Evolutionary conservation across 2,329 filamentous ascomycete genomes (phyloP), one percentile per base, ranked within the genome.

Genomic region (Colletotrichum sp.): DNA sequence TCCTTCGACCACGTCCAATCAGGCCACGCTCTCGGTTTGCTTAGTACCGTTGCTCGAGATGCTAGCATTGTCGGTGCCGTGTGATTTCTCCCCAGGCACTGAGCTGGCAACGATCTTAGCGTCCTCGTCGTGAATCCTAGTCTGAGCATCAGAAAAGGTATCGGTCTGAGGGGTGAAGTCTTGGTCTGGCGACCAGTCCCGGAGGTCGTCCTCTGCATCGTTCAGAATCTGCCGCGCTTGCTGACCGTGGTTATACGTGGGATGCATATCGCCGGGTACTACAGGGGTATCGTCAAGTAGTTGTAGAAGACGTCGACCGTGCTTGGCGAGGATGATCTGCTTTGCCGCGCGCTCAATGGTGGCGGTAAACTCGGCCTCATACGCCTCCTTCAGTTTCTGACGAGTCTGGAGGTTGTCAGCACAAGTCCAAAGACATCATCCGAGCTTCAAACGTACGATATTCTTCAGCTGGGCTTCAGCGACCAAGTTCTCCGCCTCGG

Each of bases 261-360:
- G 87, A 65, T 93, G 92, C 18, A 88, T 83, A 81, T 98, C 95
- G 62, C 97, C 97, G 2, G 96, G 96, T 1, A 98, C 93, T 34
- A 98, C 91, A 0, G 97, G 95, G 0, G 93, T 93, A 82, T 98
- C 96, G 79, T 99, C 97, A 13, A 99, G 90, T 51, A 98, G 90
- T 78, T 93, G 92, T 70, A 99, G 84, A 43, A 99, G 90, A 57
- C 95, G 92, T 69, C 95, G 93, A 24, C 95, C 96, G 82, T 98
- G 96, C 79, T 94, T 94, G 71, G 97, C 96, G 18, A 99, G 90
- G 74, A 99, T 94, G 79, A 96, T 94, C 83, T 99, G 97, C 87
- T 98, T 98, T 87, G 98, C 97, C 29, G 95, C 95, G 36, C 96
- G 94, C 87, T 99, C 97, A 78, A 99, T 98, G 24, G 95, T 94